Conservation (phyloP, 176 grass and related monocot genomes). For the Phyllostachys edulis region DNA sequence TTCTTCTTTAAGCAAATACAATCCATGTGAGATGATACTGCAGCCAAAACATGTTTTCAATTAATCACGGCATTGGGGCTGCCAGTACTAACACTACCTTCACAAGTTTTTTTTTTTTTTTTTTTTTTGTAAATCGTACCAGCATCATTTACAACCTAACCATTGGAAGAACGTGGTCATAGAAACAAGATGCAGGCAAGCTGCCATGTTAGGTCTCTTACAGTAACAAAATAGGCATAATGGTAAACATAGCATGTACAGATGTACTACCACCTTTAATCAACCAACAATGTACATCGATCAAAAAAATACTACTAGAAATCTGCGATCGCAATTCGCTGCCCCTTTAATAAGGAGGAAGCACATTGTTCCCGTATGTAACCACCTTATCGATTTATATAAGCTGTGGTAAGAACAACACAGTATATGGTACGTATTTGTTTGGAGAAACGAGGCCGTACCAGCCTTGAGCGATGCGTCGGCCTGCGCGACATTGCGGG, state of each 20-base stretch:
- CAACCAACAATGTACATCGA: neutral
- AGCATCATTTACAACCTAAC: constrained; percentile 11
- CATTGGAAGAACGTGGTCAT: neutral
- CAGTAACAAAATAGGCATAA: neutral
- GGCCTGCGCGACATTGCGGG: constrained; percentile 71
- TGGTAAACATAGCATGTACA: neutral
- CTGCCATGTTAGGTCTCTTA: neutral
- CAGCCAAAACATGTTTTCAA: neutral
- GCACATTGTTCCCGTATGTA: neutral
- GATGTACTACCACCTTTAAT: neutral
- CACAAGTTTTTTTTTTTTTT: neutral
- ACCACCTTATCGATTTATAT: neutral
- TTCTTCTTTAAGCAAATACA: neutral
- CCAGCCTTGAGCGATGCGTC: constrained; percentile 76
- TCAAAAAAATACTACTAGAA: neutral
- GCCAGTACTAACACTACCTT: neutral
- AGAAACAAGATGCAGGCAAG: neutral
- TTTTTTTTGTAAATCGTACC: neutral
- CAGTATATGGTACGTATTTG: neutral
- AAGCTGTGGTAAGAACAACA: neutral
- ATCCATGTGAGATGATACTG: neutral
- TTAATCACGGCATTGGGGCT: neutral
- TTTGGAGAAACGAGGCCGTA: constrained; percentile 25
- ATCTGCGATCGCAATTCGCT: neutral
- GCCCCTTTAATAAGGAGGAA: neutral